Evolutionary conservation across 306 rosid species (phyloP).

Genomic region (Lagenaria siceraria): DNA sequence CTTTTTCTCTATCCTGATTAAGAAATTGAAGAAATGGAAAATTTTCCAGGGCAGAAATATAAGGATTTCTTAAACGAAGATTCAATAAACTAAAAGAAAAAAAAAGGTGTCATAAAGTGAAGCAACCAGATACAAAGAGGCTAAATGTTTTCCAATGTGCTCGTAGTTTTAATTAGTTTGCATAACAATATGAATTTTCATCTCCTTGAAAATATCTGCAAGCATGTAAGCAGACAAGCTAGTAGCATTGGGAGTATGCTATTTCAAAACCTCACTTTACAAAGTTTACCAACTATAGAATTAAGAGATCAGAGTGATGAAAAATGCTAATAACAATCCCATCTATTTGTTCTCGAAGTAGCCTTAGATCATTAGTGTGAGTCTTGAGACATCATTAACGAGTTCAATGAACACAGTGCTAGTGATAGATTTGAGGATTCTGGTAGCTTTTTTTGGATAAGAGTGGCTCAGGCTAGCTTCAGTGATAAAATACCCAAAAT

Average conservation of each 20-base stretch:
- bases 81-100: background rate
- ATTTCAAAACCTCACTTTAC: background rate
- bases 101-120: background rate
- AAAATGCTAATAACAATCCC: background rate
- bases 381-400: background rate
- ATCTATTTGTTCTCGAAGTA: background rate
- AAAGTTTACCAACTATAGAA: background rate
- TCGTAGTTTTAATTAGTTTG: background rate
- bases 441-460: background rate
- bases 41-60: background rate
- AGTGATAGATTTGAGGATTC: background rate
- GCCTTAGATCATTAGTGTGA: background rate
- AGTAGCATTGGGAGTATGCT: background rate
- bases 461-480: background rate
- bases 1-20: conserved; percentile 52
- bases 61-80: background rate
- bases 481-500: background rate
- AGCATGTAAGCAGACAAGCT: background rate
- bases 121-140: background rate
- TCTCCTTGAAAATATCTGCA: background rate
- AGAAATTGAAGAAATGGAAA: conserved; percentile 17
- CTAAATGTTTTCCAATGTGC: background rate
- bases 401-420: background rate
- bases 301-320: background rate
- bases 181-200: background rate